phyloP scores from a whole-genome alignment of 163 green algal genomes.

The Botryococcus braunii region DNA sequence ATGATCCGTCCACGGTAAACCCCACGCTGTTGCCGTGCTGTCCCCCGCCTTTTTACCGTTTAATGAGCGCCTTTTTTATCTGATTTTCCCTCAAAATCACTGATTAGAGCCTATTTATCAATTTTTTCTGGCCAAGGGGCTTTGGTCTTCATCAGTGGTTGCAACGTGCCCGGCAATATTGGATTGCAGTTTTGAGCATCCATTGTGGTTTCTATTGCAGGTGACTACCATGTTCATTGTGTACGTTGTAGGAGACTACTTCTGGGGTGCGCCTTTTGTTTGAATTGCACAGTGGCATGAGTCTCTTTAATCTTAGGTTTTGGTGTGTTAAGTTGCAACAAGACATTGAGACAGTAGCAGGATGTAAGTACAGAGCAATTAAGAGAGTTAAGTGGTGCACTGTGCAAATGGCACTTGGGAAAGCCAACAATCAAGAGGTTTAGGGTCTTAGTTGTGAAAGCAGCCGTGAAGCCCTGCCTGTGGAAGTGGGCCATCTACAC shows the following conservation, averaged over 20 bases:
- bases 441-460: too few relatives aligned
- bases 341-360: too few relatives aligned
- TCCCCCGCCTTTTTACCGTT: background rate
- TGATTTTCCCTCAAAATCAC: background rate
- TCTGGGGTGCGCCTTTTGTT: too few relatives aligned
- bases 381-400: too few relatives aligned
- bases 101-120: background rate
- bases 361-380: too few relatives aligned
- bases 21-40: background rate
- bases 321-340: too few relatives aligned
- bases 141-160: slow-evolving; percentile 9
- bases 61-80: background rate
- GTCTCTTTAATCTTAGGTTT: too few relatives aligned
- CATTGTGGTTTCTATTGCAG: background rate
- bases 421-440: too few relatives aligned
- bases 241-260: slow-evolving; percentile 28
- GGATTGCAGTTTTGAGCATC: background rate
- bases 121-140: slow-evolving; percentile 3
- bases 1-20: slow-evolving; percentile 9
- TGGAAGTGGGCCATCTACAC: too few relatives aligned
- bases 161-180: background rate
- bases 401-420: too few relatives aligned
- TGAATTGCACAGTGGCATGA: too few relatives aligned
- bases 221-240: slow-evolving; percentile 30
- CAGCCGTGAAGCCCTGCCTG: too few relatives aligned